Conservation (phyloP, 345 rosid species). For the Acer campestre region DNA sequence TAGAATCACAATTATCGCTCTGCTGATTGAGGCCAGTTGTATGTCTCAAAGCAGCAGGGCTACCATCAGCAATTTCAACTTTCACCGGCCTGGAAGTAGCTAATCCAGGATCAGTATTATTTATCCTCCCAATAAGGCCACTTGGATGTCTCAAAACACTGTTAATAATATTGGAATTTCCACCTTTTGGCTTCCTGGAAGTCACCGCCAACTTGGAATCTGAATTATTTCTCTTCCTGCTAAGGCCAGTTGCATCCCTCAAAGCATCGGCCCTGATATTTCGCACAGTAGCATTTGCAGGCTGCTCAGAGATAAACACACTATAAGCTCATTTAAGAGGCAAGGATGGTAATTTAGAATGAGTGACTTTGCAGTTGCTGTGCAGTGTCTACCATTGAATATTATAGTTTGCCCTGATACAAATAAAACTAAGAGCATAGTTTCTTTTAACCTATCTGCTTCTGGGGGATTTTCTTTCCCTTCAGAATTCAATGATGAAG, state of each 20-base stretch:
- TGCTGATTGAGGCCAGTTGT: slow-evolving; percentile 16
- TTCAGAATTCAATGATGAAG: slow-evolving; percentile 22
- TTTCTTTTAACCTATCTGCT: slow-evolving; percentile 29
- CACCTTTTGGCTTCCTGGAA: neutral
- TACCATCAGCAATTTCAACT: slow-evolving; percentile 19
- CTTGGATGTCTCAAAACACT: slow-evolving; percentile 8
- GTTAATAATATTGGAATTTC: slow-evolving; percentile 8
- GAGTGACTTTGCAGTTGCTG: neutral
- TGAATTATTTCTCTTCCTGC: neutral
- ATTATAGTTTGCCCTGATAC: neutral
- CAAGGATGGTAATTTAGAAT: slow-evolving; percentile 11
- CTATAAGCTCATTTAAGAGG: slow-evolving; percentile 10
- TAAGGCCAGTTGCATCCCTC: neutral
- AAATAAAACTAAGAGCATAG: neutral
- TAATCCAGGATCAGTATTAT: slow-evolving; percentile 16
- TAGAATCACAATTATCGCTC: slow-evolving; percentile 22
- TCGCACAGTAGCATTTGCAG: slow-evolving; percentile 23
- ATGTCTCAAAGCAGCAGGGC: slow-evolving; percentile 19
- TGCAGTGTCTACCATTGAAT: neutral
- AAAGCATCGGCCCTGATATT: slow-evolving; percentile 17
- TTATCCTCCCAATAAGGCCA: slow-evolving; percentile 6
- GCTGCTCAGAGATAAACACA: slow-evolving; percentile 34
- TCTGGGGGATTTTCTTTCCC: slow-evolving; percentile 19
- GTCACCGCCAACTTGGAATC: neutral
- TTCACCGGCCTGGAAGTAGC: slow-evolving; percentile 13